A percentile compares a stretch with the other conserved stretches of the same genome.
Evolutionary conservation across 1,139 yeast genomes (phyloP).

Genomic region (Geotrichum aggregatum): DNA sequence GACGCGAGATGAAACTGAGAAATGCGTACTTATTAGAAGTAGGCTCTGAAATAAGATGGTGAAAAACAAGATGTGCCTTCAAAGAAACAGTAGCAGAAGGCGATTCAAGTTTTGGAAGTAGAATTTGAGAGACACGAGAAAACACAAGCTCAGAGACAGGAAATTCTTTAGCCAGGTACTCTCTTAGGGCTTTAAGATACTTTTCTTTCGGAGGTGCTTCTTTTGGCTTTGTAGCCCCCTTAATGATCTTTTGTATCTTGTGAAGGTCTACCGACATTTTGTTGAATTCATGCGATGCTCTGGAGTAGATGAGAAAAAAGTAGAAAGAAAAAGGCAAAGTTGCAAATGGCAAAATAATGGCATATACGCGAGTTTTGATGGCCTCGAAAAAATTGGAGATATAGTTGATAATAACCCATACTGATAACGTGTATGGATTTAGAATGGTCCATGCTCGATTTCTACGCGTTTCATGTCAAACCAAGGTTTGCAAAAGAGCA

Average conservation of each 20-base stretch:
- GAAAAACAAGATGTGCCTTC: slow-evolving; percentile 30
- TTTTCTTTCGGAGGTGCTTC: slow-evolving; percentile 26
- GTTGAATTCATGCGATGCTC: not conserved
- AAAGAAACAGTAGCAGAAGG: slow-evolving; percentile 20
- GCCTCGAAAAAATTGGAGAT: no score
- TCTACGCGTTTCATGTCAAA: no score
- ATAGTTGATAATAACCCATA: no score
- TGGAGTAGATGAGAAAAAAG: not conserved
- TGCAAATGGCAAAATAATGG: no score
- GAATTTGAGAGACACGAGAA: slow-evolving; percentile 19
- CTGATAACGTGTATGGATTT: no score
- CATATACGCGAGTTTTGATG: no score
- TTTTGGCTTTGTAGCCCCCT: slow-evolving; percentile 29
- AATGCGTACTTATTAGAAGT: slow-evolving; percentile 18
- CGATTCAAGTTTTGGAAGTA: slow-evolving; percentile 22
- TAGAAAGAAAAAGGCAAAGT: no score
- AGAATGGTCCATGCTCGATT: no score
- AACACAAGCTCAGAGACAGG: slow-evolving; percentile 21
- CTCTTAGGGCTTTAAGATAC: slow-evolving; percentile 23
- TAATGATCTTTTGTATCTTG: slow-evolving; percentile 13
- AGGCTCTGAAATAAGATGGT: slow-evolving; percentile 27
- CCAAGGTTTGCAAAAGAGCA: no score
- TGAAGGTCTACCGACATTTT: slow-evolving; percentile 7
- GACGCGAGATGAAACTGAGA: slow-evolving; percentile 14
- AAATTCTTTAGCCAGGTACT: slow-evolving; percentile 20